phyloP scores from a whole-genome alignment of 768 basidiomycete species.

The Brasilioporus rufonigricans region DNA sequence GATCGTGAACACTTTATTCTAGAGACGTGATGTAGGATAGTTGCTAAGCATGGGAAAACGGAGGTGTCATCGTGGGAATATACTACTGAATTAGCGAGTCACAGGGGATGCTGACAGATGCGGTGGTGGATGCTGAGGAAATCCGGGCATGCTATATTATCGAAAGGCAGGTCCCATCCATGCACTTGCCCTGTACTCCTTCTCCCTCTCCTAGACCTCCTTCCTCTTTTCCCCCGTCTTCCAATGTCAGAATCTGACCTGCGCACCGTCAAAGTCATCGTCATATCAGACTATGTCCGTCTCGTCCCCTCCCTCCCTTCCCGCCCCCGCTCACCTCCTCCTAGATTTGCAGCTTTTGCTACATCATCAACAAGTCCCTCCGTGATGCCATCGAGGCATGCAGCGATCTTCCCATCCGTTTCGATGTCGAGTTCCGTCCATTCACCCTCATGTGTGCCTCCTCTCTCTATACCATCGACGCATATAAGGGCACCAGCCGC shows the following conservation, averaged over 20 bases:
- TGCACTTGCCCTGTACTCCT: constrained; percentile 16
- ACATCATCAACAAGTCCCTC: constrained; percentile 38
- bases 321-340: constrained; percentile 5
- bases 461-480: constrained; percentile 18
- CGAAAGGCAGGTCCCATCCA: constrained; percentile 25
- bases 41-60: constrained; percentile 20
- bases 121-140: constrained; percentile 26
- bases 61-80: constrained; percentile 19
- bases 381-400: constrained; percentile 36
- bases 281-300: constrained; percentile 37
- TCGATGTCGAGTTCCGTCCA: constrained; percentile 37
- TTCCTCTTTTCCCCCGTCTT: neutral
- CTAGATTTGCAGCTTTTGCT: constrained; percentile 38
- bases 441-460: constrained; percentile 29
- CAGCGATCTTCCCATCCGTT: constrained; percentile 30
- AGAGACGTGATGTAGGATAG: constrained; percentile 12
- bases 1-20: constrained; percentile 50
- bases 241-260: constrained; percentile 22
- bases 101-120: constrained; percentile 34
- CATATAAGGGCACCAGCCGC: constrained; percentile 21
- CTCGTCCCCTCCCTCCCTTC: neutral
- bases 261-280: constrained; percentile 30
- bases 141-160: constrained; percentile 26
- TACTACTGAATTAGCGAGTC: constrained; percentile 14
- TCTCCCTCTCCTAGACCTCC: neutral